phyloP scores from a whole-genome alignment of 305 asterid species.

The Solanum chacoense region DNA sequence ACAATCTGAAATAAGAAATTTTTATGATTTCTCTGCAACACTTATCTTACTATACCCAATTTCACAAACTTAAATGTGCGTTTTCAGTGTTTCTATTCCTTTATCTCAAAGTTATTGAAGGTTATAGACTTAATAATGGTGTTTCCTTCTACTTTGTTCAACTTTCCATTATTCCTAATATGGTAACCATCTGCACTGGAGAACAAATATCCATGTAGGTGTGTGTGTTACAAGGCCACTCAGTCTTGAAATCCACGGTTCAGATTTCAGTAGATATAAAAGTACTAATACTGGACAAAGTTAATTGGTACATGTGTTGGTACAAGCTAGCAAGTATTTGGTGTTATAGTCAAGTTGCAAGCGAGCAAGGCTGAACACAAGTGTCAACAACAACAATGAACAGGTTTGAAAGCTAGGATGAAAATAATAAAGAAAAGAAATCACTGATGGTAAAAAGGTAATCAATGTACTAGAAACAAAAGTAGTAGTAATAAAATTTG shows the following conservation, averaged over 20 bases:
- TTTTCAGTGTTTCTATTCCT: neutral
- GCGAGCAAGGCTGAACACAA: neutral
- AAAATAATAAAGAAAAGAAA: neutral
- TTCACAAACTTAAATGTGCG: too few species aligned
- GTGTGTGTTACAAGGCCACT: neutral
- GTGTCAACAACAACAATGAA: neutral
- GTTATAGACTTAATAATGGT: neutral
- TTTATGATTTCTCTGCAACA: neutral
- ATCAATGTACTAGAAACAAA: neutral
- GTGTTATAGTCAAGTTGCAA: neutral
- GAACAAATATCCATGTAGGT: neutral
- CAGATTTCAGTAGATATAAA: neutral
- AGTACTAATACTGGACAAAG: neutral
- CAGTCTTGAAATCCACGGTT: neutral
- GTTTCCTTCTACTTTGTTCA: neutral
- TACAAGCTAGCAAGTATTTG: neutral
- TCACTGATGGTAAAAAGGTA: neutral
- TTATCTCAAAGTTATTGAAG: neutral
- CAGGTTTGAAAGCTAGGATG: neutral
- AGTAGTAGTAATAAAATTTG: neutral
- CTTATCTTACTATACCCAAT: neutral
- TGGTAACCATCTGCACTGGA: neutral
- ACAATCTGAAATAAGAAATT: neutral
- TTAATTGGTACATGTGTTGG: neutral
- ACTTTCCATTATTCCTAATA: neutral